phyloP scores from a whole-genome alignment of 2,329 filamentous ascomycete genomes.

The Penicillium aurantiogriseum region DNA sequence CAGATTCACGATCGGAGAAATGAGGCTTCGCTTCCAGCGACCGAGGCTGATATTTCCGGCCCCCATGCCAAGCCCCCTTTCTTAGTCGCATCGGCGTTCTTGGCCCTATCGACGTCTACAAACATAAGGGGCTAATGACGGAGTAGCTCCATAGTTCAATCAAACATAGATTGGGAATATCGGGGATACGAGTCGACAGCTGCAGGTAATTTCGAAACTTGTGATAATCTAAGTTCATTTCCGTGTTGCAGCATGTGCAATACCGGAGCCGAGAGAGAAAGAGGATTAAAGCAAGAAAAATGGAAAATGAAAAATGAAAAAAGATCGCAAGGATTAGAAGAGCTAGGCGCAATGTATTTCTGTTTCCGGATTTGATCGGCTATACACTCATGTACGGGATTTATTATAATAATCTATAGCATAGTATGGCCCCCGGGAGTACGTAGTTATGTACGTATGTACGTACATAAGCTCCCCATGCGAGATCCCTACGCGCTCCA shows the following conservation, averaged over 20 bases:
- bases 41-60: not conserved
- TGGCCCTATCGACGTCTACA: not conserved
- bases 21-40: not conserved
- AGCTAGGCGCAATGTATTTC: not conserved
- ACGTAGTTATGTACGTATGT: too few relatives aligned
- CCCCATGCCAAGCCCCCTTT: constrained; percentile 8
- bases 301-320: too few relatives aligned
- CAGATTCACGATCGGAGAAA: not conserved
- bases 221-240: not conserved
- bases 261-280: not conserved
- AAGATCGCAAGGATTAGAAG: not conserved
- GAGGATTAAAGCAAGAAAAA: not conserved
- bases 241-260: not conserved
- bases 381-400: not conserved
- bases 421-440: too few relatives aligned
- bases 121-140: not conserved
- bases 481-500: not conserved
- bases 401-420: too few relatives aligned
- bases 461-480: not conserved
- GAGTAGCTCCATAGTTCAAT: not conserved
- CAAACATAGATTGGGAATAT: not conserved
- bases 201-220: not conserved
- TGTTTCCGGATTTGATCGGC: not conserved
- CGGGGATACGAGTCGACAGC: not conserved
- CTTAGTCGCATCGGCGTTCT: not conserved